Conservation (phyloP, 805 yeast species). For the Candida vartiovaarae region DNA sequence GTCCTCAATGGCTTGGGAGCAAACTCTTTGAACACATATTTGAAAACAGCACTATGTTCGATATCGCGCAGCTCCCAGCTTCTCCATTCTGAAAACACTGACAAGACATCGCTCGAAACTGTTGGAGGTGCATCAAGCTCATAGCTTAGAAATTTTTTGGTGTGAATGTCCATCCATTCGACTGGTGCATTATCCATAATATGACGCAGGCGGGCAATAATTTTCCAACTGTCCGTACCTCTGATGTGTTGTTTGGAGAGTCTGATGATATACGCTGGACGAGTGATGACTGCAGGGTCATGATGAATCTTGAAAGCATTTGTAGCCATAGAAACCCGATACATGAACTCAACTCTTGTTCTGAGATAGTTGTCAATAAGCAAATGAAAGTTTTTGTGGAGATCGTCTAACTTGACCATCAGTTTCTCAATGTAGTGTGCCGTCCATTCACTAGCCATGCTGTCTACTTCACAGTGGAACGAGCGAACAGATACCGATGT, state of each 20-base stretch:
- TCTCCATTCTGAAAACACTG: slow-evolving; percentile 73
- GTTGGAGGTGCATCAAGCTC: slow-evolving; percentile 40
- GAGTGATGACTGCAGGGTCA: slow-evolving; percentile 86
- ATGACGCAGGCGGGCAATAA: slow-evolving; percentile 73
- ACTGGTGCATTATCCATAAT: slow-evolving; percentile 52
- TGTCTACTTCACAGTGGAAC: slow-evolving; percentile 25
- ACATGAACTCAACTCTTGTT: slow-evolving; percentile 30
- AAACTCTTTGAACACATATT: slow-evolving; percentile 35
- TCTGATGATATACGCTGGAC: slow-evolving; percentile 77
- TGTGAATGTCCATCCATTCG: slow-evolving; percentile 37
- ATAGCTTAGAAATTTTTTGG: slow-evolving; percentile 24
- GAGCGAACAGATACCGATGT: slow-evolving; percentile 25
- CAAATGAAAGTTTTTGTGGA: slow-evolving; percentile 7
- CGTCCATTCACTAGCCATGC: slow-evolving; percentile 31
- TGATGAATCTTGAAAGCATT: slow-evolving; percentile 50
- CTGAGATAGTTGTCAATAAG: slow-evolving; percentile 4
- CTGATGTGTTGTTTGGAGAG: slow-evolving; percentile 69
- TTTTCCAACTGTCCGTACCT: slow-evolving; percentile 81
- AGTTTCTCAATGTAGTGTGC: slow-evolving; percentile 15
- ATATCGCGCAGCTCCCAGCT: slow-evolving; percentile 80
- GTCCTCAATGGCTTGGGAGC: slow-evolving; percentile 1
- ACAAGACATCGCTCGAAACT: slow-evolving; percentile 49
- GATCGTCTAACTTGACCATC: slow-evolving; percentile 4
- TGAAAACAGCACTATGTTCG: slow-evolving; percentile 48
- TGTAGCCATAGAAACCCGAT: slow-evolving; percentile 41